Evolutionary conservation across 2,329 filamentous ascomycete genomes (phyloP), one percentile per base, ranked within the genome.

Genomic region (Penicillium sp.): DNA sequence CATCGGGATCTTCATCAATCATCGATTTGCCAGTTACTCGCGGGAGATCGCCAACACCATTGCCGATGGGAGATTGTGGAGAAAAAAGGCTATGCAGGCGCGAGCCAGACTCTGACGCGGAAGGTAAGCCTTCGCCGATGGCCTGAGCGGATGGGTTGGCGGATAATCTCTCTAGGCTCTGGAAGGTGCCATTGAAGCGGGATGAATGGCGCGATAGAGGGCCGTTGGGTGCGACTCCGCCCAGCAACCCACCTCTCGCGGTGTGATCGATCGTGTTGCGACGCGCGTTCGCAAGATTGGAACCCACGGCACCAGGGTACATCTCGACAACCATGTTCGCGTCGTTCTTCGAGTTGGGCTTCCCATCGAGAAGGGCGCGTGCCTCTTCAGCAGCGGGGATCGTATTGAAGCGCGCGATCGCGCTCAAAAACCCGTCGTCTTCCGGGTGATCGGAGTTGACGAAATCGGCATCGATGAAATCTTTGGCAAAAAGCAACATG

Each of bases 401-500:
- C 5, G 78, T 76, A 48, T 73, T 72, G 61, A 85, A 84, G 39
- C 75, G 74, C 32, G 80, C 81, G 52, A 83, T 68, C 31, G 80
- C 81, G 40, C 75, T 78, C 20, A 75, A 64, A 54, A 77, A 82
- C 23, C 75, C 76, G 40, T 71, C 68, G 55, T 84, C 80, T 41
- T 82, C 78, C 13, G 75, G 69, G 50, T 72, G 71, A n/a, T 77
- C 76, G 40, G 73, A 71, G 4, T 72, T 67, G 13, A 83, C 69
- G 50, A 84, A 75, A 43, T 81, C 77, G 45, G 76, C 76, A 52
- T 81, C 77, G 40, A 81, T 67, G 40, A 84, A 72, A 52, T 84
- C 80, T 56, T 81, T 79, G 16, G 81, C 79, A 56, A 85, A 84
- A n/a, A 83, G 71, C 5, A 85, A 70, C 72, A 85, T 81, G 62